These are phyloP conservation scores for Ophiostoma perfectum DNA, from an alignment of 2,329 filamentous ascomycete species.

Conservation along the genomic window DNA sequence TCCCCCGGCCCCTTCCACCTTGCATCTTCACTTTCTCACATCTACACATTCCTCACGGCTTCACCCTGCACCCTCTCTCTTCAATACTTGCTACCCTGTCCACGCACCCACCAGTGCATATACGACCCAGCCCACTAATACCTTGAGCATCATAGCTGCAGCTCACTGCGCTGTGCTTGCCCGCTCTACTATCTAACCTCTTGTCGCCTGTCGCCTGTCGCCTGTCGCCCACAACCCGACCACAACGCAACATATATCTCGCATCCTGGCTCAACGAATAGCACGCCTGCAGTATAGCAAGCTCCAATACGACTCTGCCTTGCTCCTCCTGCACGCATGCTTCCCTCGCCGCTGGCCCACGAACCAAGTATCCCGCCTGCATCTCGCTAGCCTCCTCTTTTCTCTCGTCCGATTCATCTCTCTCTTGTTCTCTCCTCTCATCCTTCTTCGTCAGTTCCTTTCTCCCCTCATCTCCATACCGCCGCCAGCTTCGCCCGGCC, in stretches of 20 bases:
- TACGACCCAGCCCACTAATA: background rate
- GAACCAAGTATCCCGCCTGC: background rate
- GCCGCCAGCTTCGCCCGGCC: constrained; percentile 20
- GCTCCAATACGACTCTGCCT: constrained; percentile 2
- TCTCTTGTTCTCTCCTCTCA: background rate
- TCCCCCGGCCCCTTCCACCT: background rate
- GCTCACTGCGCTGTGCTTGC: background rate
- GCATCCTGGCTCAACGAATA: constrained; percentile 1
- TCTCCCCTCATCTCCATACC: background rate
- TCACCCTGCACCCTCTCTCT: background rate
- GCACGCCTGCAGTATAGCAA: background rate
- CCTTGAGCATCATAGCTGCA: background rate
- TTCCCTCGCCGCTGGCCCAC: constrained; percentile 13
- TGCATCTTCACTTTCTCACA: background rate
- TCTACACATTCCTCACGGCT: background rate
- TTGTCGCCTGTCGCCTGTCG: background rate
- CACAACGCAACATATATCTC: background rate
- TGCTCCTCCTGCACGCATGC: background rate
- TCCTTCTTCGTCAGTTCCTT: background rate
- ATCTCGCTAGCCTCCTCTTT: background rate
- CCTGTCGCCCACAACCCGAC: background rate
- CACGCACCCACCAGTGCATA: constrained; percentile 3
- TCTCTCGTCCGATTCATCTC: background rate
- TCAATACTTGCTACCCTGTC: background rate
- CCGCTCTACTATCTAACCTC: background rate